Base-by-base conservation (phyloP, 1,284 basidiomycete genomes). In the Vanrija sp. region DNA sequence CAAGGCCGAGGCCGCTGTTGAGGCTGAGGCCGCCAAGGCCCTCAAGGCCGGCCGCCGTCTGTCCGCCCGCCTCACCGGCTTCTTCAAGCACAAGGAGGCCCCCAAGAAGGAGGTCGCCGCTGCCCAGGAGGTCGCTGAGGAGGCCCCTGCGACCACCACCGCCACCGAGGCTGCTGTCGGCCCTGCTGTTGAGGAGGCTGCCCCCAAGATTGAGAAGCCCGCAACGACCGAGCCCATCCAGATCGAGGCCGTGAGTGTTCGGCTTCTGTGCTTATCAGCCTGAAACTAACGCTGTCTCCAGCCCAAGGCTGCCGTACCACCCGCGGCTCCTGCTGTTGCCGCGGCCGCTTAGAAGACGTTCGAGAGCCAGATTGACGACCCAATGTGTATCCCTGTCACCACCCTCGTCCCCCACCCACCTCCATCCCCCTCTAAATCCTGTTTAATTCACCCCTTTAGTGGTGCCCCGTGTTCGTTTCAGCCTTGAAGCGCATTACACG, bases 41-140 rank as follows among this genome's bases (percentile, higher is more conserved):
- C 51, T 65, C 58, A 74, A 74, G 61, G 65, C 68, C 44, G 60
- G 62, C 54, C 72, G 73, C 56, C 69, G 73, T 40, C 63, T 75
- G 25, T 75, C 73, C 15, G 67, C 71, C 43, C 69, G 72, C 47
- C 64, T 75, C 62, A 68, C 63, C 45, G 65, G 65, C 51, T 69
- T 72, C 59, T 60, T 63, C 58, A 54, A 57, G 54, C 43, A 62
- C 54, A 65, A 67, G 58, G 46, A 57, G 46, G 18, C 64, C 29
- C 50, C 59, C 43, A 62, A 55, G 49, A 52, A 67, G 55, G 65
- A 68, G 52, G 60, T 65, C 49, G 55, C 60, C 8, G 49, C 55
- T 2, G 44, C 52, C 26, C 49, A 54, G 44, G 51, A 55, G 47
- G 39, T 48, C 38, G 29, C 58, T 26, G 63, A 65, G 42, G 66